These are phyloP conservation scores for Neurospora sp. DNA, from an alignment of 2,329 filamentous ascomycete genomes.

Conservation along the genomic window DNA sequence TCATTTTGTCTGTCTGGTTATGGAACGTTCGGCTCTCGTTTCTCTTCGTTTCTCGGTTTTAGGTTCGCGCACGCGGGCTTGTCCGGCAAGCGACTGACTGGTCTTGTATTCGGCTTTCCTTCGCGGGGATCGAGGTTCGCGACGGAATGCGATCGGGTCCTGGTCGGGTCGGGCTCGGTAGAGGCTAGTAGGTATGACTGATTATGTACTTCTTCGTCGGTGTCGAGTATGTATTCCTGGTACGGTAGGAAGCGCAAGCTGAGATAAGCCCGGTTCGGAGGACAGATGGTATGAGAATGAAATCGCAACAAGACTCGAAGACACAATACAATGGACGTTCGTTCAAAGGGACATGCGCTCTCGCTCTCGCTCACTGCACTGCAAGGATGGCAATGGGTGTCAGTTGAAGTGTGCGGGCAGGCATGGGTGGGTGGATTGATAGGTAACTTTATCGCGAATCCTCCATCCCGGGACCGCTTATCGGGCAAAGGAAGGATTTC, in stretches of 20 bases:
- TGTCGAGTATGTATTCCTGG: not conserved
- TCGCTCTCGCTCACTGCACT: not conserved
- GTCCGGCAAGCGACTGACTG: not conserved
- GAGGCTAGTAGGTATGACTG: not conserved
- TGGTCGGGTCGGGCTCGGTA: not conserved
- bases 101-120: not conserved
- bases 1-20: not conserved
- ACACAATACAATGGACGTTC: not conserved
- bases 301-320: not conserved
- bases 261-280: not conserved
- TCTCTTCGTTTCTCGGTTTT: not conserved
- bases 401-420: not conserved
- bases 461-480: constrained; percentile 3
- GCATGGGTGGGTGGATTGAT: not conserved
- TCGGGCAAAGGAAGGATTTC: constrained; percentile 25
- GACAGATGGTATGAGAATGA: not conserved
- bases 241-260: not conserved
- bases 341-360: not conserved
- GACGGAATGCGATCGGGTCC: not conserved
- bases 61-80: not conserved
- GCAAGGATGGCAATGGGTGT: not conserved
- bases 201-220: not conserved
- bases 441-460: not conserved
- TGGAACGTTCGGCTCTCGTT: not conserved
- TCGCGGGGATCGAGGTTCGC: not conserved